Evolutionary conservation across 1,139 yeast species (phyloP), one percentile per base, ranked within the genome.

Genomic region (Kurtzmaniella natalensis): DNA sequence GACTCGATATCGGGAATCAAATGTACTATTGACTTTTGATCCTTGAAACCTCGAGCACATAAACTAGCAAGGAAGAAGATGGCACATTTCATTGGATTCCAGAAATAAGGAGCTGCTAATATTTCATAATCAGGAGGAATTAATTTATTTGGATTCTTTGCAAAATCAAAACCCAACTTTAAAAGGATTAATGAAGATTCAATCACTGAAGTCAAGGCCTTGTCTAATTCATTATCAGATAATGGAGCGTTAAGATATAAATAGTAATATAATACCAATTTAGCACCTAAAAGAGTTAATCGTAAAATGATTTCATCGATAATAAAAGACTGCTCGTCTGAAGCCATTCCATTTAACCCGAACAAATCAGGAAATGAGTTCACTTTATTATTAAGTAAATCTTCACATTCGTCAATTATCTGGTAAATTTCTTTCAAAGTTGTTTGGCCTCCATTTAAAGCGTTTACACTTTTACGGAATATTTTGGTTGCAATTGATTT

Each of bases 91-190:
- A 26, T 17, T 10, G 29, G 18, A 17, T 26, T 26, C 29, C 29
- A 26, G 9, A 26, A 17, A 26, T 15, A 26, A 8, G 29, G 29
- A 17, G 29, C 29, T 10, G 29, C 19, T 9, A 26, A 26, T 17
- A 18, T 17, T n/a, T 26, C 15, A 18, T 17, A 26, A 17, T 26
- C 29, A 10, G 29, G 21, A 10, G 29, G 29, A 17, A 26, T 17
- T 21, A 26, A 17, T 18, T 17, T 17, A n/a, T 11, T 7, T 3
- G 29, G 21, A 26, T 26, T 10, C 18, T 10, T 17, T 8, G 29
- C 29, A 26, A 17, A 26, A 5, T 17, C 19, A 10, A 17, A 17
- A 18, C 29, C 15, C 5, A 26, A 26, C 7, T 17, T n/a, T 7
- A 26, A 21, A 17, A 26, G 19, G 17, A 26, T 26, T 6, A 26